Conservation (phyloP, 805 yeast genomes). For the Isabelozyma pseudorhagii region DNA sequence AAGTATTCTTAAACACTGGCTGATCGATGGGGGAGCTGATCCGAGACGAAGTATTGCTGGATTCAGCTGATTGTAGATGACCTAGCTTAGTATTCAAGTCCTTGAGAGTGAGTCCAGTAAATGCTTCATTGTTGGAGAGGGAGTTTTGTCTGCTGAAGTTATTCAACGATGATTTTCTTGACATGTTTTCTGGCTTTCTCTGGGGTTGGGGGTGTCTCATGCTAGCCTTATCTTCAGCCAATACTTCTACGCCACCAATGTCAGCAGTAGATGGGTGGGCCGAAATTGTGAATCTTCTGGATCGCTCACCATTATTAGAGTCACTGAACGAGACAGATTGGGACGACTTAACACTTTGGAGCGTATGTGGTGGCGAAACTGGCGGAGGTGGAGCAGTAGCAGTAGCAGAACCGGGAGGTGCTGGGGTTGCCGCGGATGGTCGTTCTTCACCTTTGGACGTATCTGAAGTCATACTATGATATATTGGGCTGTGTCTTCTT, state of each 20-base stretch:
- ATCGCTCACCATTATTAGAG: constrained; percentile 30
- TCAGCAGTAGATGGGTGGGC: constrained; percentile 40
- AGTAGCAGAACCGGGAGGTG: constrained; percentile 5
- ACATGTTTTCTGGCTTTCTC: constrained; percentile 3
- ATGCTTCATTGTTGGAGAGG: not conserved
- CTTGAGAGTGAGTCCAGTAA: not conserved
- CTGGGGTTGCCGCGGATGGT: not conserved
- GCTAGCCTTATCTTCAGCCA: not conserved
- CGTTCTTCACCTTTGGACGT: not conserved
- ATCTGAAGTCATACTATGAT: not conserved
- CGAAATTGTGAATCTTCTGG: constrained; percentile 40
- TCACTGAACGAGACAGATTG: constrained; percentile 35
- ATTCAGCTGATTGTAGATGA: not conserved
- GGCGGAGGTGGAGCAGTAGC: not conserved
- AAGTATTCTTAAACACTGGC: constrained; percentile 4
- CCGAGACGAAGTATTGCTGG: constrained; percentile 10
- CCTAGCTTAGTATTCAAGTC: not conserved
- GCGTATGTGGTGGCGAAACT: not conserved
- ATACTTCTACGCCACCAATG: constrained; percentile 5
- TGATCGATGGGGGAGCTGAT: constrained; percentile 17
- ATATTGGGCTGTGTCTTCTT: not conserved
- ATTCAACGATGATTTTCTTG: not conserved
- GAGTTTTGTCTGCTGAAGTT: constrained; percentile 4
- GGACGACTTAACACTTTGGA: constrained; percentile 1
- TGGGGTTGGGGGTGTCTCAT: constrained; percentile 1